Conservation (phyloP, 2,329 filamentous ascomycete species). For the Fusarium nodosum region DNA sequence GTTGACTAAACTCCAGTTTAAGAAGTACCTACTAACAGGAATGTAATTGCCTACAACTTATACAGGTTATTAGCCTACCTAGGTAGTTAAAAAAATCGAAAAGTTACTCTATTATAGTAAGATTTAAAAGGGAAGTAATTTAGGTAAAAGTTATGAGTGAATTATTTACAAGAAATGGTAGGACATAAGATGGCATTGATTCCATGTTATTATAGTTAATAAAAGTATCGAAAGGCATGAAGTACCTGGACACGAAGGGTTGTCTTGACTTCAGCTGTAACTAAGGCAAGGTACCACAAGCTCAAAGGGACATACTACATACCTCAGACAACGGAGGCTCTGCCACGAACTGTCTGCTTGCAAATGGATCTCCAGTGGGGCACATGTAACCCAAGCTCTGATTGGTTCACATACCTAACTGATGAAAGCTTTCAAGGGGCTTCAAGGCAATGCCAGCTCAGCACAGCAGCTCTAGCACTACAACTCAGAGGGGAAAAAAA, state of each 20-base stretch:
- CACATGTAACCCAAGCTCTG: constrained; percentile 11
- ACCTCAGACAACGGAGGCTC: constrained; percentile 38
- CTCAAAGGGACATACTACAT: constrained; percentile 33
- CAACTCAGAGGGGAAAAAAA: constrained; percentile 13
- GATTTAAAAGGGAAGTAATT: too few relatives aligned
- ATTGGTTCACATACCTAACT: constrained; percentile 27
- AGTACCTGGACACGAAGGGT: constrained; percentile 12
- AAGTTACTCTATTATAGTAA: not conserved
- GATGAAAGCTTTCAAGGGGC: constrained; percentile 36
- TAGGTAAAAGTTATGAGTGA: not conserved
- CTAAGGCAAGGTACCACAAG: constrained; percentile 43
- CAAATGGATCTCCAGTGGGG: constrained; percentile 36
- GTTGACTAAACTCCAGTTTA: not conserved
- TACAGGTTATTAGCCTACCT: not conserved
- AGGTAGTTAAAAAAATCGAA: not conserved
- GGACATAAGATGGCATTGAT: not conserved
- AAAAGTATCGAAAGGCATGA: constrained; percentile 33
- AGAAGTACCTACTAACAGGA: not conserved
- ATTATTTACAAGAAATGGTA: not conserved
- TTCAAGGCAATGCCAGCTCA: constrained; percentile 47
- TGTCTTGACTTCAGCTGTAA: constrained; percentile 23
- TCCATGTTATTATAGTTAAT: not conserved
- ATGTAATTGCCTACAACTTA: too few relatives aligned
- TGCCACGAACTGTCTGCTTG: constrained; percentile 34
- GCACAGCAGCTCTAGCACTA: constrained; percentile 39